Base-by-base conservation (phyloP, 768 basidiomycete species). In the Strobilomyces confusus region DNA sequence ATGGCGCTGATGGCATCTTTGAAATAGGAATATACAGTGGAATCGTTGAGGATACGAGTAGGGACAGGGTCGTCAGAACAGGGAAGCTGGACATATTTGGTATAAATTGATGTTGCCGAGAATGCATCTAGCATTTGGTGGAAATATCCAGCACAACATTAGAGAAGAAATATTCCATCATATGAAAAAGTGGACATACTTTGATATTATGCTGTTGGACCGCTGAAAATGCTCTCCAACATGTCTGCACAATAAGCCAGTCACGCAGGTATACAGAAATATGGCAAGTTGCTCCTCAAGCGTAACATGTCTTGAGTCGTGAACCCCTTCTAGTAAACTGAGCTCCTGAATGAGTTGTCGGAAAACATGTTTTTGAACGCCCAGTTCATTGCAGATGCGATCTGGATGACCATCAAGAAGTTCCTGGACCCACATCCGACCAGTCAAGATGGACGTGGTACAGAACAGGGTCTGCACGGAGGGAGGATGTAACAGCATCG, bases 341-440 rank as follows among this genome's bases (percentile, higher is more conserved):
- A 45, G 30, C 44, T 45, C 19, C 5, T 33, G 2, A 3, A 32
- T 15, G 32, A 45, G 30, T 30, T 22, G 20, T 11, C 1, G 9
- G 26, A 47, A 52, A 34, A 51, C 8, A 2, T 29, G 15, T 4
- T 46, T 51, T 8, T 7, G 15, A 15, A 55, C 9, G 0, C 49
- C 49, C 2, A 55, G 38, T 19, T 55, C 33, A 9, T 19, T 34
- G 25, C 4, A 3, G 15, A 55, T 55, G 14, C 1, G 9, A n/a
- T 55, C 44, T 1, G 33, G 49, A 11, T 55, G 54, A 12, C 49
- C 49, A 55, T 29, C 11, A 3, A 55, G 2, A 0, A 55, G 49
- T 25, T 55, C 44, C 19, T n/a, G 32, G 7, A 52, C 40, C 49
- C 54, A 55, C 44, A 41, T 45, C 5, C 41, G 8, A 2, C 48